Base-by-base conservation (phyloP, 495 filamentous ascomycete genomes). In the Bathelium albidoporum region DNA sequence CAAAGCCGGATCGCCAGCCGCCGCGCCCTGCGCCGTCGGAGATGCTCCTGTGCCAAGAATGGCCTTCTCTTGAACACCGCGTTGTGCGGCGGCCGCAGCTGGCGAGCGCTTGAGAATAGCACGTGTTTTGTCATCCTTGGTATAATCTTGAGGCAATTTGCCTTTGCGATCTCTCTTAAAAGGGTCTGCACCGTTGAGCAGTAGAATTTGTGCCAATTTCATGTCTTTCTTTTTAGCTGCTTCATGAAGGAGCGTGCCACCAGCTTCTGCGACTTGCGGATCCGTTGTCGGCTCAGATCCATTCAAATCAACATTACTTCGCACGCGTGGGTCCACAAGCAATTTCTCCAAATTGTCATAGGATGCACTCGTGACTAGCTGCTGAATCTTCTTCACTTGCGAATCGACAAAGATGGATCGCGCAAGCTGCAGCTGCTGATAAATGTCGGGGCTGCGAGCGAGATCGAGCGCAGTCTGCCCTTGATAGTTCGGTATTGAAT, bases 131-230 rank as follows among this genome's bases (percentile, higher is more conserved):
- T 98, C 94, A 74, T 98, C 94, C 71, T 97, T 97, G 24, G 94
- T 98, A 22, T 96, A 87, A 75, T 97, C 93, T 73, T 98, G 94
- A 22, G 94, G 91, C 29, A 98, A 80, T 73, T 95, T 97, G 9
- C 94, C 95, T 76, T 89, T 94, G 64, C 90, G 89, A 74, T 98
- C 94, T 58, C 95, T 84, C 49, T 90, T 86, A 74, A 98, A 98
- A 1, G 94, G 94, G 76, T 98, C 94, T n/a, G 94, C 94, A 1
- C 94, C 95, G 71, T 98, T 95, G 55, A 96, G 84, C 43, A 98
- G 76, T 18, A 98, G 82, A 11, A 95, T 80, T 70, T 97, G 87
- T 59, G 96, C 93, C 18, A 98, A 80, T 59, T 86, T 85, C 14
- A 82, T 85, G 70, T 98, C 92, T 72, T 81, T 90, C 67, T 86